phyloP scores from a whole-genome alignment of 305 asterid genomes.

The Fraxinus dipetala region DNA sequence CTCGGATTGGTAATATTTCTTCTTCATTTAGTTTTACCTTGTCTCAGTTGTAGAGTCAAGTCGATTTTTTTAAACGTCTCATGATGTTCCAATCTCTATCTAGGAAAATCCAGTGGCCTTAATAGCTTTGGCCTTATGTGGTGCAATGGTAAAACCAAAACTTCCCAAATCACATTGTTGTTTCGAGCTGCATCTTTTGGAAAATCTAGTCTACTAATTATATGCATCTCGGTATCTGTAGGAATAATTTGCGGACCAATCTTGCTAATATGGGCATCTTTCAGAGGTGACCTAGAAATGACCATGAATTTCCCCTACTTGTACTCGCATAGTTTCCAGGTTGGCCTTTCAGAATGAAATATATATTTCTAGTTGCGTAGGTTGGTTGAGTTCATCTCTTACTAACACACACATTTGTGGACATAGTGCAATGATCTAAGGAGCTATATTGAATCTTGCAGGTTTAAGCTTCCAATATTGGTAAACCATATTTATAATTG shows the following conservation, averaged over 20 bases:
- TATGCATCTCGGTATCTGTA: not conserved
- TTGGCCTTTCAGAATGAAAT: not conserved
- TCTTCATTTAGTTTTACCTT: not conserved
- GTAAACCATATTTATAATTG: not conserved
- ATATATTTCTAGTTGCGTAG: not conserved
- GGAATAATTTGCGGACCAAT: slow-evolving; percentile 28
- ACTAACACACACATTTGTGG: not conserved
- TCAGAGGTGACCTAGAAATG: slow-evolving; percentile 20
- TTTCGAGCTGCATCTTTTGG: not conserved
- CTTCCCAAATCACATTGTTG: not conserved
- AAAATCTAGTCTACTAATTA: not conserved
- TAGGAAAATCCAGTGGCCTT: slow-evolving; percentile 27
- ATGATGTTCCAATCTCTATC: not conserved
- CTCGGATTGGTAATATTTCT: slow-evolving; percentile 15
- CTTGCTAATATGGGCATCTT: slow-evolving; percentile 27
- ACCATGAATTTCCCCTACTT: slow-evolving; percentile 19
- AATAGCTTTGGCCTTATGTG: slow-evolving; percentile 35
- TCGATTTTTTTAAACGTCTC: not conserved
- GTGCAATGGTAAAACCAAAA: slow-evolving; percentile 25
- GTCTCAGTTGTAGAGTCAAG: not conserved
- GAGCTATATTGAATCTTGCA: not conserved
- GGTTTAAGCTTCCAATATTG: not conserved
- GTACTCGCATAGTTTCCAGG: slow-evolving; percentile 26
- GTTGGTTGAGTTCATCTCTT: not conserved
- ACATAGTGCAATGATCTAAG: not conserved